Conservation (phyloP, 352 stramenopile genomes). For the Elongisporangium senticosum region DNA sequence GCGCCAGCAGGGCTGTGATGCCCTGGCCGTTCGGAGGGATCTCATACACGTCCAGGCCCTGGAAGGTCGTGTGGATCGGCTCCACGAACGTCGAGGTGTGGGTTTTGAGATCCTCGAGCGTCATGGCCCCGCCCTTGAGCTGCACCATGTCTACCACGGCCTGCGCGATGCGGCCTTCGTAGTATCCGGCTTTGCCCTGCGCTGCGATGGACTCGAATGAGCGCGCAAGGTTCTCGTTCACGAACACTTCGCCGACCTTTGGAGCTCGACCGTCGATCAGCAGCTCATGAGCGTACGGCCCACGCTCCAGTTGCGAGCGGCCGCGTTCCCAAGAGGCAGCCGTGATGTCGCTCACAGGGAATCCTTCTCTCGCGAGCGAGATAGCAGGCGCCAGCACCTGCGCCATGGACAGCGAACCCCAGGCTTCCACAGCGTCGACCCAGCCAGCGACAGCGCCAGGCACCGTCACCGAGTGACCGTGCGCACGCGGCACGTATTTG, state of each 20-base stretch:
- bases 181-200: conserved; percentile 84
- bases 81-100: conserved; percentile 89
- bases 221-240: conserved; percentile 79
- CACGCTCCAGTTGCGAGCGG: conserved; percentile 61
- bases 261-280: conserved; percentile 48
- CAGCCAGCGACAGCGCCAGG: conserved; percentile 92
- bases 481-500: conserved; percentile 38
- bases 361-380: conserved; percentile 88
- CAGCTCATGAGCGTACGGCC: conserved; percentile 44
- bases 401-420: conserved; percentile 76
- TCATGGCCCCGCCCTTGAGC: conserved; percentile 61
- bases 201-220: conserved; percentile 84
- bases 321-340: conserved; percentile 76
- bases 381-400: conserved; percentile 89
- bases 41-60: conserved; percentile 88
- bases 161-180: conserved; percentile 73
- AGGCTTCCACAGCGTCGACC: conserved; percentile 86
- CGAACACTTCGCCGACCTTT: conserved; percentile 73
- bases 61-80: conserved; percentile 87
- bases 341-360: conserved; percentile 89
- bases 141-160: conserved; percentile 83
- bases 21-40: conserved; percentile 95
- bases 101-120: conserved; percentile 77
- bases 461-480: conserved; percentile 77
- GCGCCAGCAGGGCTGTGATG: conserved; percentile 92